Evolutionary conservation across 108 stramenopile species (phyloP).

Genomic region (Cyclotella cryptica): DNA sequence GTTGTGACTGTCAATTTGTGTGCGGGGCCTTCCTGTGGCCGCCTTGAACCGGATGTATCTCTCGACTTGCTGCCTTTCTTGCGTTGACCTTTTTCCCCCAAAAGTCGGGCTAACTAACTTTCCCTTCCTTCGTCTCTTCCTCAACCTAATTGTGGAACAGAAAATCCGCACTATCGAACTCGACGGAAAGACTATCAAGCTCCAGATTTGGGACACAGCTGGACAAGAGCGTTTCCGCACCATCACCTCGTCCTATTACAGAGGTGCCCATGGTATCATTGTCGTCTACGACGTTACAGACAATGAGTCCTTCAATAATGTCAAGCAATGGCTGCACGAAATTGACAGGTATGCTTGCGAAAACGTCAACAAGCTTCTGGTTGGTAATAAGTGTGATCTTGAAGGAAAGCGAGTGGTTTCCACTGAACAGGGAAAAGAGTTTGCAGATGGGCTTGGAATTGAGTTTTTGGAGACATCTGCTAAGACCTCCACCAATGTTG

Average conservation of each 20-base stretch:
- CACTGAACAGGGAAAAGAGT: conserved; percentile 97
- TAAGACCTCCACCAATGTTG: conserved; percentile 98
- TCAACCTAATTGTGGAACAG: conserved; percentile 30
- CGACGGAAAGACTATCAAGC: conserved; percentile 98
- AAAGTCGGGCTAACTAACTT: neutral
- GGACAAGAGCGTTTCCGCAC: conserved; percentile 94
- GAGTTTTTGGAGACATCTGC: conserved; percentile 99
- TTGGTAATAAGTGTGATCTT: conserved; percentile 99
- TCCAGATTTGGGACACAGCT: conserved; percentile 95
- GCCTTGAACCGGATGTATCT: no score
- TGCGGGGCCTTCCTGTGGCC: no score
- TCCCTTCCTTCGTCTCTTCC: neutral
- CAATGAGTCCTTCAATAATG: conserved; percentile 97
- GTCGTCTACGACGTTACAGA: conserved; percentile 98
- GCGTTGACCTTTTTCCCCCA: neutral
- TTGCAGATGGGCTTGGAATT: conserved; percentile 97
- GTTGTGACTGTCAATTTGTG: no score
- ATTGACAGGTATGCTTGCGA: conserved; percentile 98
- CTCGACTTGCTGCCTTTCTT: neutral
- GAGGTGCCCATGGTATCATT: conserved; percentile 97
- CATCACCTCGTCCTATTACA: conserved; percentile 91
- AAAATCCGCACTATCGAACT: conserved; percentile 99
- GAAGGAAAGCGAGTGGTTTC: conserved; percentile 94
- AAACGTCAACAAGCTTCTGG: conserved; percentile 99
- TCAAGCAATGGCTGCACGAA: conserved; percentile 99